phyloP scores from a whole-genome alignment of 495 filamentous ascomycete species.

The Podospora didyma region DNA sequence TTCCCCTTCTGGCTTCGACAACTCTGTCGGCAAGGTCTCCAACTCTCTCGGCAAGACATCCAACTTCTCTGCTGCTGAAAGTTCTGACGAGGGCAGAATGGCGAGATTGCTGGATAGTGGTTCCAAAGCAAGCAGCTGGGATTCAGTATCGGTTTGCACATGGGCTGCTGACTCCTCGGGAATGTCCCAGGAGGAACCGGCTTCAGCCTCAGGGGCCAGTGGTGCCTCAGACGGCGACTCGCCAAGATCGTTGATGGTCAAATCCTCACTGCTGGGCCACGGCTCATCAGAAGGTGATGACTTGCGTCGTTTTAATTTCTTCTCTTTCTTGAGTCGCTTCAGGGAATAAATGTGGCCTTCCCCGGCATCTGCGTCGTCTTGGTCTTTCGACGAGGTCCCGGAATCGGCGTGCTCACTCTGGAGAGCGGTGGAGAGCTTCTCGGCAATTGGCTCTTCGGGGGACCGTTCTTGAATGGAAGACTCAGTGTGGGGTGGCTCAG shows the following conservation, averaged over 20 bases:
- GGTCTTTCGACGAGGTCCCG: neutral
- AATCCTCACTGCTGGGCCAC: conserved; percentile 16
- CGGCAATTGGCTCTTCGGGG: neutral
- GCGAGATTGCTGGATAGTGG: neutral
- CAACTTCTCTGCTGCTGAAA: neutral
- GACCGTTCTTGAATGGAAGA: neutral
- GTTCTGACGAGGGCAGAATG: neutral
- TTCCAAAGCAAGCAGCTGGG: neutral
- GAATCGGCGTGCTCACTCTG: neutral
- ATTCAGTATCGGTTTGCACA: neutral
- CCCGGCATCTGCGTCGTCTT: conserved; percentile 1
- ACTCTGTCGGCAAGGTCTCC: neutral
- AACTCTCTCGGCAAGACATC: neutral
- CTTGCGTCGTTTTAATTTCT: conserved; percentile 23
- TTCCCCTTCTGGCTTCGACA: neutral
- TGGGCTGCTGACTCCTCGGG: neutral
- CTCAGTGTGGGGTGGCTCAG: neutral
- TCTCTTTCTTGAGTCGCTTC: conserved; percentile 27
- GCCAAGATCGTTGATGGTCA: conserved; percentile 8
- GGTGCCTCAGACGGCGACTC: neutral
- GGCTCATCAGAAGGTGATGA: conserved; percentile 10
- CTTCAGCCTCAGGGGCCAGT: conserved; percentile 1
- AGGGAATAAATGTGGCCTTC: conserved; percentile 14
- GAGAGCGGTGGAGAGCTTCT: neutral
- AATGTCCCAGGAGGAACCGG: neutral